Percentiles rank a stretch among this genome's conserved stretches.
Evolutionary conservation across 495 filamentous ascomycete species (phyloP).

Genomic region (Trichoderma orchidacearum): DNA sequence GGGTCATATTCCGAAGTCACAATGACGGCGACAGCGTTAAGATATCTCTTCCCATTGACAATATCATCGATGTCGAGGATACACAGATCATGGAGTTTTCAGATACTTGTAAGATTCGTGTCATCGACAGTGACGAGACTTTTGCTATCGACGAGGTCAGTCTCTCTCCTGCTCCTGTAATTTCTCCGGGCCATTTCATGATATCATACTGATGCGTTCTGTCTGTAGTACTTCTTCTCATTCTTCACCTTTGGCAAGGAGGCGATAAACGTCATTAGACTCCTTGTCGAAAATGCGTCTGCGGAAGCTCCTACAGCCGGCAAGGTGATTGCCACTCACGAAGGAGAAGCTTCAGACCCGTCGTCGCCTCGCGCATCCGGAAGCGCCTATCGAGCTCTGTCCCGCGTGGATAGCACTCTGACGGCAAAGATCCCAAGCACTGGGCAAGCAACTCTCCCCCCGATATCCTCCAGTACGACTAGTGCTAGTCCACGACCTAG

Average conservation of each 20-base stretch:
- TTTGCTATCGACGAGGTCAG: slow-evolving; percentile 89
- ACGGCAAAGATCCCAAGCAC: slow-evolving; percentile 32
- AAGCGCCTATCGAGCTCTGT: not conserved
- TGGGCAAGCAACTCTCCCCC: slow-evolving; percentile 51
- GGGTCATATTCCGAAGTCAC: slow-evolving; percentile 88
- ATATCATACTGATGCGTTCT: slow-evolving; percentile 11
- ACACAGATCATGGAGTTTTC: slow-evolving; percentile 84
- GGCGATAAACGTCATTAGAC: slow-evolving; percentile 64
- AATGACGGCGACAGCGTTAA: slow-evolving; percentile 98
- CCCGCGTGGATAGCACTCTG: not conserved
- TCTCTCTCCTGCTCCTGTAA: not conserved
- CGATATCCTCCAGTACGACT: slow-evolving; percentile 31
- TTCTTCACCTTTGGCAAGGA: slow-evolving; percentile 85
- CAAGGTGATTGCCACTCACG: not conserved
- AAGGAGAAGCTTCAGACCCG: not conserved
- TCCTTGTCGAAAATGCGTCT: slow-evolving; percentile 51
- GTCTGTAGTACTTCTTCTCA: slow-evolving; percentile 82
- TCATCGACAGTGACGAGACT: slow-evolving; percentile 84
- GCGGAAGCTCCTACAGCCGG: not conserved
- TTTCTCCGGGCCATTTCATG: not conserved
- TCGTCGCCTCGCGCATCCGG: not conserved
- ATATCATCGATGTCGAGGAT: slow-evolving; percentile 86
- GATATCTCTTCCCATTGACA: slow-evolving; percentile 77
- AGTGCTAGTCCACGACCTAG: slow-evolving; percentile 19
- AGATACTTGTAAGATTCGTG: slow-evolving; percentile 85